Evolutionary conservation across 2,329 filamentous ascomycete species (phyloP).

Genomic region (Epichloe sibirici): DNA sequence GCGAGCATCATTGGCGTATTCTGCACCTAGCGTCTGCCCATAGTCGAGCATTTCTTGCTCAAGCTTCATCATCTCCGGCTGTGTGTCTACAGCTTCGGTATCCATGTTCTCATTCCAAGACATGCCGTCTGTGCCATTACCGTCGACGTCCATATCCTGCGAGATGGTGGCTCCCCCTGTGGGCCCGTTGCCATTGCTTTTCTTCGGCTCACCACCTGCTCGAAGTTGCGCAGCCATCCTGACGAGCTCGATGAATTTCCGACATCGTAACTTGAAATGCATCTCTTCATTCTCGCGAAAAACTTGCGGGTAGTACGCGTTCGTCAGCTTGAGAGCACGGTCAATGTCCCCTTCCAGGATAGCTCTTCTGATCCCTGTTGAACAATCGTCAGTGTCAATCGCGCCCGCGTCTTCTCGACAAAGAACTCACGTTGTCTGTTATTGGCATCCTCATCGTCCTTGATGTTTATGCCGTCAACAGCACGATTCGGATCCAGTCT

Average conservation of each 20-base stretch:
- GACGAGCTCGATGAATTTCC: slow-evolving; percentile 94
- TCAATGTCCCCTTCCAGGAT: slow-evolving; percentile 91
- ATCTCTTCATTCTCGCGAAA: slow-evolving; percentile 71
- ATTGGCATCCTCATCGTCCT: slow-evolving; percentile 75
- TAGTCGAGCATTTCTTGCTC: slow-evolving; percentile 64
- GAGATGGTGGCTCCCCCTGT: slow-evolving; percentile 20
- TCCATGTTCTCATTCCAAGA: slow-evolving; percentile 40
- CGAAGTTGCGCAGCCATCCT: slow-evolving; percentile 56
- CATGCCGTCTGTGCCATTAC: slow-evolving; percentile 30
- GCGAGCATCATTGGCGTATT: slow-evolving; percentile 62
- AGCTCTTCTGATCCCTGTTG: slow-evolving; percentile 66
- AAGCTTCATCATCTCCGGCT: slow-evolving; percentile 32
- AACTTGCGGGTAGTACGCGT: slow-evolving; percentile 67
- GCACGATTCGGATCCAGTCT: slow-evolving; percentile 40
- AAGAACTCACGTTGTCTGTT: slow-evolving; percentile 63
- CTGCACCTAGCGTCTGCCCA: slow-evolving; percentile 62
- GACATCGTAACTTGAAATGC: slow-evolving; percentile 75
- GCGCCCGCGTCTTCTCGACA: not conserved
- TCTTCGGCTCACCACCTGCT: slow-evolving; percentile 32
- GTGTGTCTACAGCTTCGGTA: slow-evolving; percentile 23
- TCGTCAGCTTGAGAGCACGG: slow-evolving; percentile 70
- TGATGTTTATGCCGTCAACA: slow-evolving; percentile 51
- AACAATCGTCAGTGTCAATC: slow-evolving; percentile 3
- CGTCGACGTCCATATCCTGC: slow-evolving; percentile 45
- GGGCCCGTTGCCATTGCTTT: slow-evolving; percentile 27